Conservation (phyloP, 768 basidiomycete genomes). For the Lactifluus hygrophoroides region DNA sequence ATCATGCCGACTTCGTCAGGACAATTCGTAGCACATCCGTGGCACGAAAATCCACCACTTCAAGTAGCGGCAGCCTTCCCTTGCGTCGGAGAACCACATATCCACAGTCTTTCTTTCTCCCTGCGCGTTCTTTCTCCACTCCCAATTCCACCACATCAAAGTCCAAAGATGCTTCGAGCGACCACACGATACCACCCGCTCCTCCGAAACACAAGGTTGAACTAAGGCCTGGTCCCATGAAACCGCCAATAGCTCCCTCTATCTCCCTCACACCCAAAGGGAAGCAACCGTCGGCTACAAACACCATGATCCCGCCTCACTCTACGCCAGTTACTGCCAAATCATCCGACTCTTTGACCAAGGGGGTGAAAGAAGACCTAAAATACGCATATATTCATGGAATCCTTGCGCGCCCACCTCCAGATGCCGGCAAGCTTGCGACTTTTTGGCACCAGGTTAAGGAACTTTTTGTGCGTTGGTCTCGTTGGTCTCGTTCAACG, state of each 20-base stretch:
- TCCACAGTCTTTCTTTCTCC: neutral
- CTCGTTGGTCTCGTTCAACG: too few species aligned
- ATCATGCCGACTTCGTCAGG: neutral
- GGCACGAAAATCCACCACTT: neutral
- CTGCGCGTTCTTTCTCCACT: slow-evolving; percentile 25
- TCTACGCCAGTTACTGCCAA: slow-evolving; percentile 6
- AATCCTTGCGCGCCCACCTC: slow-evolving; percentile 56
- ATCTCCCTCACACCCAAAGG: slow-evolving; percentile 21
- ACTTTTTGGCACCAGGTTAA: slow-evolving; percentile 42
- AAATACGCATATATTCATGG: slow-evolving; percentile 59
- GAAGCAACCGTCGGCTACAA: slow-evolving; percentile 17
- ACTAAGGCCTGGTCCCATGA: slow-evolving; percentile 56
- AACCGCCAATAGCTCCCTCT: slow-evolving; percentile 29
- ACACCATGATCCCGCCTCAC: slow-evolving; percentile 17
- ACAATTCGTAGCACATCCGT: neutral
- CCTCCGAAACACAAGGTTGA: slow-evolving; percentile 41
- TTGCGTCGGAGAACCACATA: neutral
- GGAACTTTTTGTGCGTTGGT: slow-evolving; percentile 36
- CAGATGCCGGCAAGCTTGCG: slow-evolving; percentile 47
- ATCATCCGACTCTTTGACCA: slow-evolving; percentile 29
- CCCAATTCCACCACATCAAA: slow-evolving; percentile 22
- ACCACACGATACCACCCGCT: slow-evolving; percentile 23
- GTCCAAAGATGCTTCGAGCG: slow-evolving; percentile 22
- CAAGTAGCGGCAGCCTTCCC: neutral
- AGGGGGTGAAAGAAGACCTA: slow-evolving; percentile 53